A percentile compares a stretch with the other conserved stretches of the same genome.
These are phyloP conservation scores for Allium sativum DNA, from an alignment of 106 monocot genomes.

Conservation along the genomic window DNA sequence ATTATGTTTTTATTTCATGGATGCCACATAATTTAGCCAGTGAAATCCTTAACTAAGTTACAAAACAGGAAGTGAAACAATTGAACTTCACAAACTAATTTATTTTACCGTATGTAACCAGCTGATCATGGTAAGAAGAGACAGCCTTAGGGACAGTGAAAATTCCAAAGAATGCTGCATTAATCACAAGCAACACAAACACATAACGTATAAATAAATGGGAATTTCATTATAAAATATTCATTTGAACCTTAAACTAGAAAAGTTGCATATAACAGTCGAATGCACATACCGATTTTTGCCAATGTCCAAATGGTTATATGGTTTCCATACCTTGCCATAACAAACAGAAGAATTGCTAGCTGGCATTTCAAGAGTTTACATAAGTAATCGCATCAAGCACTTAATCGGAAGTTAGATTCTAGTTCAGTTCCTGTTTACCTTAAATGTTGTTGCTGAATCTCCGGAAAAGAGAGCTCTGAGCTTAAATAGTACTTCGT, in stretches of 20 bases:
- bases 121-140: conserved; percentile 59
- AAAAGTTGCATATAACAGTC: not conserved
- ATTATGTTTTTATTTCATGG: too few relatives aligned
- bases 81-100: not conserved
- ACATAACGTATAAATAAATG: not conserved
- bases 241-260: too few relatives aligned
- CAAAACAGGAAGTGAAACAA: not conserved
- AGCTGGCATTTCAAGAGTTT: conserved; percentile 33
- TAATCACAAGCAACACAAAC: conserved; percentile 7
- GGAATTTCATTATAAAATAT: not conserved
- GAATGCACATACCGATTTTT: conserved; percentile 43
- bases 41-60: not conserved
- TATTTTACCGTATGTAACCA: conserved; percentile 55
- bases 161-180: conserved; percentile 80
- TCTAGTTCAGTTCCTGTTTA: conserved; percentile 4
- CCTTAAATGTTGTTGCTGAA: conserved; percentile 91
- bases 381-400: not conserved
- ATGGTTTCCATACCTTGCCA: conserved; percentile 75
- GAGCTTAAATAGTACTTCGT: conserved; percentile 62
- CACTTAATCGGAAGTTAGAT: too few relatives aligned
- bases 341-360: conserved; percentile 66
- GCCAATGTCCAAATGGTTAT: conserved; percentile 68
- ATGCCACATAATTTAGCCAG: too few relatives aligned
- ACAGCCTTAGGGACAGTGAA: too few relatives aligned
- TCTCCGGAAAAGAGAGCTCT: conserved; percentile 82